Evolutionary conservation across 768 basidiomycete species (phyloP), one percentile per base, ranked within the genome.

Genomic region (Tricholoma flavovirens): DNA sequence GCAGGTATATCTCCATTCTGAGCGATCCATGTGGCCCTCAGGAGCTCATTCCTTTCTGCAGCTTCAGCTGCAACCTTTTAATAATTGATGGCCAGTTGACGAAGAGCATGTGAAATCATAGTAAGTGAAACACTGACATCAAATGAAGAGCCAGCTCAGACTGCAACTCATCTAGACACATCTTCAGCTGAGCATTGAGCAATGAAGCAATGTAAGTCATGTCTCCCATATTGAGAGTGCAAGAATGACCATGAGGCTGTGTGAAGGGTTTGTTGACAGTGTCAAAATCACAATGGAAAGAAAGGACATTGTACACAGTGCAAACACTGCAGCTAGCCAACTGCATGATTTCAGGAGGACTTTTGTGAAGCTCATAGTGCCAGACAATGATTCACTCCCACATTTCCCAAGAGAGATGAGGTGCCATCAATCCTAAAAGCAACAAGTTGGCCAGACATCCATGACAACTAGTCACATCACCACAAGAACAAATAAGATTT

Each of bases 141-240:
- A 26, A 65, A 10, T 32, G 14, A 19, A 55, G 57, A 15, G 24
- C 21, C 14, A 72, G 61, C 14, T 56, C 26, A 11, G 56, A 38
- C 56, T 70, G 66, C 22, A 73, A 45, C 56, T 73, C 70, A 53
- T 72, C 71, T 2, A 72, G 62, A 45, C 69, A 73, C 1, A 72
- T 35, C 2, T 46, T 43, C 3, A 66, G 66, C 30, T 66, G 64
- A 6, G 59, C 40, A 19, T 22, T 3, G 3, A 45, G 6, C 22
- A 66, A 45, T 24, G 61, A 35, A 0, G 29, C 8, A n/a, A 71
- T 40, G 48, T 60, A 70, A 17, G 53, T 42, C 10, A 67, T n/a
- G 49, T 70, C 67, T 1, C 36, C 55, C 1, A 17, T 58, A 40
- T 63, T 29, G 7, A 69, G 65, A 40, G 7, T 49, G 22, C 56